Base-by-base conservation (phyloP, 129 eudicot species). In the Daucus carota region DNA sequence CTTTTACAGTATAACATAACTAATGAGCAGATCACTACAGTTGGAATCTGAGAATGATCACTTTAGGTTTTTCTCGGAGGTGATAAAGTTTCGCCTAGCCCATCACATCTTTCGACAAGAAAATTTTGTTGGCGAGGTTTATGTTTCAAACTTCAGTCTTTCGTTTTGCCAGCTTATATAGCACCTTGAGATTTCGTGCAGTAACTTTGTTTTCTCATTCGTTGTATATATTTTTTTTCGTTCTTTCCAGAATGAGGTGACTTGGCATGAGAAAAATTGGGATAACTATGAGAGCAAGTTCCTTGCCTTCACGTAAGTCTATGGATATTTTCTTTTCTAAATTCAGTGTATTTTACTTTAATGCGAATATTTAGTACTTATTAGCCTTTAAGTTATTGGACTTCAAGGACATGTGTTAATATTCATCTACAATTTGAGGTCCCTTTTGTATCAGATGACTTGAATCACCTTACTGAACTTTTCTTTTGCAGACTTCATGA, bases 191-290 rank as follows among this genome's bases (percentile, higher is more conserved):
- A 72, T 77, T 67, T 67, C 22, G 14, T 67, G 24, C 42, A 67
- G 3, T 67, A 2, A 8, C 24, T 1, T 67, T 65, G 40, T 29
- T 65, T 28, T 16, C 41, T 65, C 40, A 31, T 28, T 14, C 18
- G 45, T 69, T 36, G 73, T 73, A 33, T 16, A 44, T 38, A 75
- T 76, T 24, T 57, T 59, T 66, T 34, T 36, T n/a, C n/a, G 40
- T 36, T 36, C n/a, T 36, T 42, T 36, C 83, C 87, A 94, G 98
- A 79, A 82, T n/a, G 96, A 91, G 54, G 93, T 94, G 74, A 94
- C 98, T 18, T 94, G 98, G 98, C 98, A 89, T 68, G 98, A 91
- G 84, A 89, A 94, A 85, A 86, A 94, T 77, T 94, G 98, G 98
- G 87, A 81, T 76, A 91, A 94, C 70, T 32, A 71, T 36, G 97